Evolutionary conservation across 2,329 filamentous ascomycete genomes (phyloP).

Genomic region (Stagonosporopsis chrysanthemi): DNA sequence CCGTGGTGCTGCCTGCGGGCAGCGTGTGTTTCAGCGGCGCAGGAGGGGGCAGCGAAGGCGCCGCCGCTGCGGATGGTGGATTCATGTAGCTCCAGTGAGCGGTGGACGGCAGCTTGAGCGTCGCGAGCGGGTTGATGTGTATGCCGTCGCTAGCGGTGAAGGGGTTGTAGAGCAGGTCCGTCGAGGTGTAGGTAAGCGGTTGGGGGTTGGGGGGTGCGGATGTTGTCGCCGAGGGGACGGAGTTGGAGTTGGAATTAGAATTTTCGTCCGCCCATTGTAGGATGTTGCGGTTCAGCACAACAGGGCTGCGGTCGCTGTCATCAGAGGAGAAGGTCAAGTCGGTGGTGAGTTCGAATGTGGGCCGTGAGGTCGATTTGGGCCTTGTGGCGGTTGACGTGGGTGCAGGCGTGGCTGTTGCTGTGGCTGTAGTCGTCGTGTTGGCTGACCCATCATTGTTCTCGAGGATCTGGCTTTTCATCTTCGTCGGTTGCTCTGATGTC

Average conservation of each 20-base stretch:
- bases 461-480: not conserved
- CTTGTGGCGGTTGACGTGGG: constrained; percentile 8
- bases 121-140: constrained; percentile 42
- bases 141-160: constrained; percentile 31
- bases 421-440: not conserved
- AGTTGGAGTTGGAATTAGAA: constrained; percentile 20
- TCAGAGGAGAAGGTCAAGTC: constrained; percentile 33
- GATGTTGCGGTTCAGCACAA: constrained; percentile 49
- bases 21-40: constrained; percentile 1
- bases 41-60: constrained; percentile 6
- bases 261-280: constrained; percentile 50
- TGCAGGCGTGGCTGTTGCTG: not conserved
- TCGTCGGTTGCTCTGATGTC: not conserved
- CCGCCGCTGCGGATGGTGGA: not conserved
- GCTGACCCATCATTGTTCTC: not conserved
- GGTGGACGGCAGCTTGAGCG: constrained; percentile 34
- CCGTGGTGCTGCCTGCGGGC: not conserved
- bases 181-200: not conserved
- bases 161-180: constrained; percentile 20
- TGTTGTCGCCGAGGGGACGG: not conserved
- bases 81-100: constrained; percentile 18
- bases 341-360: constrained; percentile 27
- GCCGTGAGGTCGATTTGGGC: constrained; percentile 24
- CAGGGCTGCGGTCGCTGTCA: constrained; percentile 34
- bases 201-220: constrained; percentile 2